Evolutionary conservation across 176 grass and related monocot species (phyloP), one percentile per base, ranked within the genome.

Genomic region (Melocanna baccifera): DNA sequence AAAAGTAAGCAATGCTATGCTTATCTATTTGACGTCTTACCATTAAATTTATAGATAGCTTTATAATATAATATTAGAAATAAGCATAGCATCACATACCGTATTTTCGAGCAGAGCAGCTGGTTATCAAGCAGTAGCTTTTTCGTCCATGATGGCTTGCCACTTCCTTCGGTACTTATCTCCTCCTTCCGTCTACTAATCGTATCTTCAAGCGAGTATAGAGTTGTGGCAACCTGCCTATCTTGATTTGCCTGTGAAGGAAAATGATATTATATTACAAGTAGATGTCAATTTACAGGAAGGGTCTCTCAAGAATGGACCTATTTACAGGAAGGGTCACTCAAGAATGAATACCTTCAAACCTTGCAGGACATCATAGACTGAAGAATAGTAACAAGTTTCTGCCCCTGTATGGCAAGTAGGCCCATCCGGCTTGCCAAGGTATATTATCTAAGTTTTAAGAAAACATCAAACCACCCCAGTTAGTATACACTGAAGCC

Each of bases 341-440:
- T 55, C 51, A 55, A 55, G 51, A 55, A 20, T 6, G 20, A 29
- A 69, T 91, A 95, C 95, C 95, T 98, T 81, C 3, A 45, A 84
- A 70, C 56, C 89, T 88, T 91, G 87, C 71, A 98, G 82, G 68
- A 47, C 74, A 91, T 93, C 91, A 86, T 83, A 85, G 55, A 98
- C 87, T 64, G 95, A 98, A 78, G 92, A 86, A 87, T 91, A 95
- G 69, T 94, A 98, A 81, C 92, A 95, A 5, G 95, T 98, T 76
- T 98, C 82, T 22, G 92, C 92, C 64, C 91, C 92, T 79, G 92
- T 98, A 88, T 98, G 95, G 81, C 95, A 97, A 16, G 95, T 97
- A 88, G 95, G 95, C 29, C 95, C 95, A 87, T 93, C 95, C 65
- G 95, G 95, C 85, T 88, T 91, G 51, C 95, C 95, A 59, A 98